phyloP scores from a whole-genome alignment of 257 asterid species.

The Henckelia pumila region DNA sequence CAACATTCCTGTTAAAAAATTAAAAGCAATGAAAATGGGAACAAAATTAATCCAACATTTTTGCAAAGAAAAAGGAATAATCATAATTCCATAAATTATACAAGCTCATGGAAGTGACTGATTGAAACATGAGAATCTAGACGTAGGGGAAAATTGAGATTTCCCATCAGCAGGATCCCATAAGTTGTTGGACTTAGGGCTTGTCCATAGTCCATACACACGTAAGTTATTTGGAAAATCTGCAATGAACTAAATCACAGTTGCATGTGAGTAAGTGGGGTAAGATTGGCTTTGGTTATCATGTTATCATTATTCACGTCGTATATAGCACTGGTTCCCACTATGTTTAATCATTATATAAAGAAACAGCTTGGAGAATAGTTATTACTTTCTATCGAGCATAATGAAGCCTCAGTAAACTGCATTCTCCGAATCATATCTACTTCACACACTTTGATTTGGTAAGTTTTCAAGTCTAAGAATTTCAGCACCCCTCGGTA shows the following conservation, averaged over 20 bases:
- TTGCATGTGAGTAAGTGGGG: too few species aligned
- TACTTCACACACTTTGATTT: neutral
- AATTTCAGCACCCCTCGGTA: neutral
- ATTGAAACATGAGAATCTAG: neutral
- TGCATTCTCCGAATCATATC: neutral
- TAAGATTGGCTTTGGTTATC: too few species aligned
- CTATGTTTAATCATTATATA: too few species aligned
- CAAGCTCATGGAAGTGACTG: neutral
- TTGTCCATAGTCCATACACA: too few species aligned
- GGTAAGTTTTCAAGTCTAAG: neutral
- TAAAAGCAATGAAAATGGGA: neutral
- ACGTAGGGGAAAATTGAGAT: neutral
- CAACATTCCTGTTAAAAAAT: conserved; percentile 61
- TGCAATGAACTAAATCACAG: neutral
- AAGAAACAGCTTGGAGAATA: neutral
- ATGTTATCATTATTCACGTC: too few species aligned
- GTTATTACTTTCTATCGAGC: neutral
- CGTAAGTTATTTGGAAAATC: too few species aligned
- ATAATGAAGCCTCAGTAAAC: neutral
- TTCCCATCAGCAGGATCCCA: neutral
- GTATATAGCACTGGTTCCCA: too few species aligned
- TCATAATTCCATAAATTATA: neutral
- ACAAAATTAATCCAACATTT: conserved; percentile 1
- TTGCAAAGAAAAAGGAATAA: neutral
- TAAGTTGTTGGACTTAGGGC: neutral